phyloP scores from a whole-genome alignment of 2,329 filamentous ascomycete genomes.

The Trichoderma endophyticum region DNA sequence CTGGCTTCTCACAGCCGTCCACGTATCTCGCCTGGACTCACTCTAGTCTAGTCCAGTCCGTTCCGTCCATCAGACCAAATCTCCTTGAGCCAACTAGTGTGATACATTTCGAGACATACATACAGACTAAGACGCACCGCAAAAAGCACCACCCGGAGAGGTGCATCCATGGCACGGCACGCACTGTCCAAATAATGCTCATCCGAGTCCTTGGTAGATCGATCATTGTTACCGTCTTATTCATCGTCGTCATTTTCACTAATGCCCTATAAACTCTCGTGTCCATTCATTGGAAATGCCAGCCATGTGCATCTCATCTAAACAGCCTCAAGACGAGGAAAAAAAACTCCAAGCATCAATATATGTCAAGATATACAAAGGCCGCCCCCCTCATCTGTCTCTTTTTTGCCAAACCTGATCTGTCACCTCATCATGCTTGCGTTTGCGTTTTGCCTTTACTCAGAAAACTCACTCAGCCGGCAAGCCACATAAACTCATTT shows the following conservation, averaged over 20 bases:
- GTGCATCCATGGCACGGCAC: neutral
- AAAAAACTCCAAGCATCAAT: neutral
- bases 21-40: neutral
- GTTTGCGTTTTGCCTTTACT: neutral
- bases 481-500: neutral
- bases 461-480: neutral
- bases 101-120: slow-evolving; percentile 8
- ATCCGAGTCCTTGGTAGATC: neutral
- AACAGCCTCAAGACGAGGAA: neutral
- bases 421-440: neutral
- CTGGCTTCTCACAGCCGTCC: slow-evolving; percentile 4
- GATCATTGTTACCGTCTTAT: neutral
- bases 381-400: neutral
- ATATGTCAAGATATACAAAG: neutral
- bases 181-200: neutral
- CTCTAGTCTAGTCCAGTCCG: too few species aligned
- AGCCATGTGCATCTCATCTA: neutral
- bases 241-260: neutral
- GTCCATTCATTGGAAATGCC: neutral
- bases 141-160: neutral
- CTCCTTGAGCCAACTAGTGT: slow-evolving; percentile 2
- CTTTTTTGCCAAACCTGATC: neutral
- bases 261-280: neutral
- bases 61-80: neutral
- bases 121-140: neutral